A percentile compares a stretch with the other conserved stretches of the same genome.
Evolutionary conservation across 2,329 filamentous ascomycete species (phyloP).

Genomic region (Aspergillus bombycis): DNA sequence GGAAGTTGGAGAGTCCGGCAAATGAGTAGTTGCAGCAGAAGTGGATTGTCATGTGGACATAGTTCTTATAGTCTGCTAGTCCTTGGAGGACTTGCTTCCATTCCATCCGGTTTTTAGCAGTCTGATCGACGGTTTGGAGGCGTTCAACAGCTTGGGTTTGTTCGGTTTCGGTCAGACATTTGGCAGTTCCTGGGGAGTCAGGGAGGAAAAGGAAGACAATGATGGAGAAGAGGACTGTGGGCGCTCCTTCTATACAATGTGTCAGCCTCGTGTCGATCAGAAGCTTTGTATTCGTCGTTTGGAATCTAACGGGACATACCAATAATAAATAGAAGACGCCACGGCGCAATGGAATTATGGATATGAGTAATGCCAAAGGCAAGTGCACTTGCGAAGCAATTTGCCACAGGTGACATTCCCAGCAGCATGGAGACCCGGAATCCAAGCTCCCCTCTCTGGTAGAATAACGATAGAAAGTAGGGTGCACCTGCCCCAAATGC

Average conservation of each 20-base stretch:
- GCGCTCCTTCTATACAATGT: constrained; percentile 36
- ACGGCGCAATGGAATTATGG: constrained; percentile 28
- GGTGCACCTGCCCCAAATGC: constrained; percentile 28
- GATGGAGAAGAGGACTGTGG: constrained; percentile 45
- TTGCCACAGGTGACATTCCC: constrained; percentile 42
- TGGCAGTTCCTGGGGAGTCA: constrained; percentile 48
- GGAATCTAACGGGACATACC: constrained; percentile 21
- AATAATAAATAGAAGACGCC: constrained; percentile 54
- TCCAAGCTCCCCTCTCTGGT: constrained; percentile 53
- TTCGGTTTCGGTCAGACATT: constrained; percentile 48
- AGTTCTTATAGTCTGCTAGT: constrained; percentile 43
- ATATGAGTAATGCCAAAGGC: constrained; percentile 42
- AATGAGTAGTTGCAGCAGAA: constrained; percentile 45
- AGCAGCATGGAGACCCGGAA: constrained; percentile 53
- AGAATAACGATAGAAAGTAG: constrained; percentile 52
- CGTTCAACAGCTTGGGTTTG: constrained; percentile 56
- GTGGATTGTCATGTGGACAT: constrained; percentile 41
- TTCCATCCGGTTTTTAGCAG: constrained; percentile 29
- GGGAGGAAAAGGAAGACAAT: constrained; percentile 50
- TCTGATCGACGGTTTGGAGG: constrained; percentile 34
- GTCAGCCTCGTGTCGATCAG: neutral
- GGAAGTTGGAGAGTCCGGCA: constrained; percentile 44
- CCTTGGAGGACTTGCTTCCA: constrained; percentile 40
- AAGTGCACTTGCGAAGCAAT: constrained; percentile 45
- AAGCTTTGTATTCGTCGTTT: too few relatives aligned